phyloP scores from a whole-genome alignment of 768 basidiomycete species.

The Tephrocybe sp. region DNA sequence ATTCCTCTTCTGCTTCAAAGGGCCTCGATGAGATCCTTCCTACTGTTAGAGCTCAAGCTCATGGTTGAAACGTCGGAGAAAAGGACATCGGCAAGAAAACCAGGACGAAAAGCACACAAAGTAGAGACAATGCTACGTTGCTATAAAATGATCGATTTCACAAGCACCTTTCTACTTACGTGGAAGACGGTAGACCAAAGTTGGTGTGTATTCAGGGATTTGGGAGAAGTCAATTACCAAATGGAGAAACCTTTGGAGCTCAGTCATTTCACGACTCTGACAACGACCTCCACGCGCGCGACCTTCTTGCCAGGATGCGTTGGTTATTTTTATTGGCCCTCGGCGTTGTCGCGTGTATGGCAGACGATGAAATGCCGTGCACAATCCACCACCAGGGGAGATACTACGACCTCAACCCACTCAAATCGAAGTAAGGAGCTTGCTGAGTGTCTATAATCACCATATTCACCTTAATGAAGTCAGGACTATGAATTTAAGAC shows the following conservation, averaged over 20 bases:
- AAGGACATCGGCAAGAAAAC: slow-evolving; percentile 30
- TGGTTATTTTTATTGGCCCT: slow-evolving; percentile 7
- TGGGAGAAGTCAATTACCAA: no score
- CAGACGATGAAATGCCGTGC: slow-evolving; percentile 58
- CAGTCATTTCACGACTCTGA: not conserved
- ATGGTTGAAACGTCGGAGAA: slow-evolving; percentile 63
- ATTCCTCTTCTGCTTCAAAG: slow-evolving; percentile 89
- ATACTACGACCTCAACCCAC: slow-evolving; percentile 66
- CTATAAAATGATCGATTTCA: slow-evolving; percentile 9
- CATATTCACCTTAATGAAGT: slow-evolving; percentile 33
- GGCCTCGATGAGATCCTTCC: slow-evolving; percentile 81
- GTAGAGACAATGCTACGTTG: not conserved
- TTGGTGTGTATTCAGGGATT: no score
- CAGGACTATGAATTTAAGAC: slow-evolving; percentile 63
- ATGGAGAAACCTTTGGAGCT: not conserved
- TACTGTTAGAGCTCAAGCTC: slow-evolving; percentile 49
- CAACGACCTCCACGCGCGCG: not conserved
- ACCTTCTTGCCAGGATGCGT: slow-evolving; percentile 2
- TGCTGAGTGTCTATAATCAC: slow-evolving; percentile 5
- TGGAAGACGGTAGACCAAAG: slow-evolving; percentile 17
- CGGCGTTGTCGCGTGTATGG: slow-evolving; percentile 9
- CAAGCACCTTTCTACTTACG: slow-evolving; percentile 22
- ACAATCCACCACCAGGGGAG: slow-evolving; percentile 54
- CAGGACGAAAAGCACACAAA: not conserved
- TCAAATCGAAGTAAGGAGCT: slow-evolving; percentile 50